These are phyloP conservation scores for Vanrija sp. DNA, from an alignment of 1,284 basidiomycete genomes.

Conservation along the genomic window DNA sequence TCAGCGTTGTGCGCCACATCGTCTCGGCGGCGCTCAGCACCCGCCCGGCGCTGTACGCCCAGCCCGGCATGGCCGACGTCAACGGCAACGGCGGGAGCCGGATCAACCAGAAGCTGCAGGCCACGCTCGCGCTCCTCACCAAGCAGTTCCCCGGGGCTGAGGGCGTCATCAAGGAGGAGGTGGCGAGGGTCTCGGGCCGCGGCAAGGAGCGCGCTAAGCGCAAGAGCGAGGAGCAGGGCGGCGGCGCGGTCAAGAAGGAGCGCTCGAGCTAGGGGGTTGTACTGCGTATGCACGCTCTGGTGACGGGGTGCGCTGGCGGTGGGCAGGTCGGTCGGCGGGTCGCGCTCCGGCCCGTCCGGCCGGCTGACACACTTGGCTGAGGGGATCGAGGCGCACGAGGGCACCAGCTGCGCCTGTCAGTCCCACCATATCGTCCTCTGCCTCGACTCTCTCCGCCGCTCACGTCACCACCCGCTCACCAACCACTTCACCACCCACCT, in stretches of 20 bases:
- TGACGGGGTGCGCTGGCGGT: too few relatives aligned
- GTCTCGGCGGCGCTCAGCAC: constrained; percentile 4
- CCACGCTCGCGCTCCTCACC: constrained; percentile 7
- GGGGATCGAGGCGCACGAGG: too few relatives aligned
- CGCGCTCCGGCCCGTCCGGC: too few relatives aligned
- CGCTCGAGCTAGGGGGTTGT: too few relatives aligned
- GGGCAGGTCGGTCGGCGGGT: too few relatives aligned
- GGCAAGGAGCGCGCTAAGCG: not conserved
- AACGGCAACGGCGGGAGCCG: constrained; percentile 14
- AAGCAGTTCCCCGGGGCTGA: constrained; percentile 1
- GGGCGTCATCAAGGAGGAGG: constrained; percentile 6
- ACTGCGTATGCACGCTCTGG: too few relatives aligned
- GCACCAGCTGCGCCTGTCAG: too few relatives aligned
- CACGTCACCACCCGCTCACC: too few relatives aligned
- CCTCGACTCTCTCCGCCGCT: too few relatives aligned
- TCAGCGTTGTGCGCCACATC: constrained; percentile 4
- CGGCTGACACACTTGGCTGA: too few relatives aligned
- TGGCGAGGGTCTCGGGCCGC: not conserved
- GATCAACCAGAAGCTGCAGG: constrained; percentile 12
- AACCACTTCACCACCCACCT: too few relatives aligned
- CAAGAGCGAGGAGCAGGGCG: not conserved
- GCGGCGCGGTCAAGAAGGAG: not conserved
- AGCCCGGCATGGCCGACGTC: constrained; percentile 16
- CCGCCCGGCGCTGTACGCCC: constrained; percentile 14
- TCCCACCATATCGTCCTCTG: too few relatives aligned